Base-by-base conservation (phyloP, 176 grass and related monocot genomes). In the Juncus effusus region DNA sequence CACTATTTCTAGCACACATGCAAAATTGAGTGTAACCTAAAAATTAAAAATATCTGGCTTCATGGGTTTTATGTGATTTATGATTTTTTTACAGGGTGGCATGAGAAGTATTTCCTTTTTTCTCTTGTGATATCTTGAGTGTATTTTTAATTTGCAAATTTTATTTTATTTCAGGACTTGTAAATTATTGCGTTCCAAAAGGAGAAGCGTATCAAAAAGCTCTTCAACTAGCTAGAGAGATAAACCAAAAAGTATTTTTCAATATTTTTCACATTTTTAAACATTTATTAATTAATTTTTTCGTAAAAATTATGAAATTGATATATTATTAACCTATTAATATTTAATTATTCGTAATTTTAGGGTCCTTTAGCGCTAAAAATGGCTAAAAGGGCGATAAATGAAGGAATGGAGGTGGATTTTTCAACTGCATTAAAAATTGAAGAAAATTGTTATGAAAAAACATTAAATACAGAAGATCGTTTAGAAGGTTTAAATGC, bases 351-450 rank as follows among this genome's bases (percentile, higher is more conserved):
- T 28, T 28, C 19, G 5, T 76, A 77, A 13, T 44, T 72, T 75
- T 72, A 99, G 94, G 94, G 94, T 51, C 94, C 85, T 3, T 36
- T 93, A 64, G 88, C 94, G 3, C 60, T 93, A 72, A 86, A 78
- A 74, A 87, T 93, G 88, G 94, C 88, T n/a, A 93, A 99, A 78
- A 86, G 84, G 69, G 88, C 88, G 9, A 85, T 99, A 53, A 70
- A 89, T 54, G 51, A 78, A 70, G 94, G 88, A 3, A 63, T 79
- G 57, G 94, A 99, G 50, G 56, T 82, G 53, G 68, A 80, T 52
- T 68, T 89, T 13, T 36, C 76, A 10, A 62, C 78, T 8, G 77
- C 88, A 19, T 62, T 93, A 67, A 19, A 40, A 47, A 67, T 86
- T 36, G 94, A 99, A 82, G 83, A 93, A 82, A 65, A 84, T 71